phyloP scores from a whole-genome alignment of 2,329 filamentous ascomycete species.

The Penicillium sp. region DNA sequence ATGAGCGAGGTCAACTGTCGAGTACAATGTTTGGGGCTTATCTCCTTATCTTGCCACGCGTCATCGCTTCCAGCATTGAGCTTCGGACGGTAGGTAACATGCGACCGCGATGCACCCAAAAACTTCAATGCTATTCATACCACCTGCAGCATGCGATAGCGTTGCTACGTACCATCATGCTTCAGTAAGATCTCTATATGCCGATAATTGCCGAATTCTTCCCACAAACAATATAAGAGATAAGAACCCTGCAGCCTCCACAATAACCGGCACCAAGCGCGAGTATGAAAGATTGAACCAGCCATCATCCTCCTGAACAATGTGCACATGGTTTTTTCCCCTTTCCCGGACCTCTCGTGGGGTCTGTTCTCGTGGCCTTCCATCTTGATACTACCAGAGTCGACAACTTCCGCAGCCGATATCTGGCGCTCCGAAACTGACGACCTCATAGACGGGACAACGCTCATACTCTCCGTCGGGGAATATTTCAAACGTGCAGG shows the following conservation, averaged over 20 bases:
- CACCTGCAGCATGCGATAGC: no score
- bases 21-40: conserved; percentile 19
- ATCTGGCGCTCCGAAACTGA: background rate
- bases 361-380: background rate
- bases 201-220: no score
- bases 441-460: background rate
- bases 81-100: conserved; percentile 41
- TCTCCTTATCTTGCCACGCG: conserved; percentile 43
- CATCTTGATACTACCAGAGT: background rate
- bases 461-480: no score
- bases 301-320: background rate
- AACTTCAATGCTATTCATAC: no score
- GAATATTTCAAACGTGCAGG: no score
- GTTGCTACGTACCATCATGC: no score
- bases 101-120: conserved; percentile 21
- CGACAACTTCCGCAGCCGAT: background rate
- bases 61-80: conserved; percentile 49
- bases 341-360: background rate
- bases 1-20: background rate
- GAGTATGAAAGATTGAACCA: background rate
- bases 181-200: no score
- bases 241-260: background rate
- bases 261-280: background rate
- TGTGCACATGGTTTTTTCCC: background rate
- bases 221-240: conserved; percentile 39